Base-by-base conservation (phyloP, 306 rosid genomes). In the Gastrolobium villosum region DNA sequence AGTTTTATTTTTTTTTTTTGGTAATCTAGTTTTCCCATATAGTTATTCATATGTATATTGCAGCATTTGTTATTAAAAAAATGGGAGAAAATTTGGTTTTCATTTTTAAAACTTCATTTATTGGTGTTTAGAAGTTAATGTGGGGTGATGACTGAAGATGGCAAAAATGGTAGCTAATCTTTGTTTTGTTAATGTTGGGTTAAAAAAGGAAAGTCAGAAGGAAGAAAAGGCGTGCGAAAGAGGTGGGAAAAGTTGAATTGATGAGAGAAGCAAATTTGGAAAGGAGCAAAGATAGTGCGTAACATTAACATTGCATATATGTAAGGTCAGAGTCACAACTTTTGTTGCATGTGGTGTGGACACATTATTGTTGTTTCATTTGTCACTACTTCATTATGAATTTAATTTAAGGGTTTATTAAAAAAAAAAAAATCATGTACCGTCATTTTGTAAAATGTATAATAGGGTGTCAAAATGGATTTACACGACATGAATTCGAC, bases 271-370 rank as follows among this genome's bases (percentile, higher is more conserved):
- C 48, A 15, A 57, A 15, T 50, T 64, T 20, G 45, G 50, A 20
- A 49, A 49, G 50, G 40, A 39, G 10, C 2, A 10, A 53, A 30
- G 36, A 56, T n/a, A 2, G 41, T 10, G 26, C 1, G 26, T 20
- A 20, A 20, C 26, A 20, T 55, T 53, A 61, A 52, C 55, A 81
- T 52, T 78, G 84, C 89, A 83, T 86, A 81, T 82, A 83, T 83
- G 54, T 65, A 10, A 71, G 85, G 85, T 79, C 87, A 71, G 78
- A 72, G 73, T 79, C 78, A 36, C 81, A 72, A 63, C 75, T 79
- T 83, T 75, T 76, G 79, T 34, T 76, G 61, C 45, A 15, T 37
- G 7, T 72, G 28, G 4, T 45, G 11, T 64, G 43, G 7, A 26
- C 71, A 5, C 46, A n/a, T 69, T 61, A 8, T 32, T 4, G 32